Base-by-base conservation (phyloP, 768 basidiomycete genomes). In the Nidularia sp. region DNA sequence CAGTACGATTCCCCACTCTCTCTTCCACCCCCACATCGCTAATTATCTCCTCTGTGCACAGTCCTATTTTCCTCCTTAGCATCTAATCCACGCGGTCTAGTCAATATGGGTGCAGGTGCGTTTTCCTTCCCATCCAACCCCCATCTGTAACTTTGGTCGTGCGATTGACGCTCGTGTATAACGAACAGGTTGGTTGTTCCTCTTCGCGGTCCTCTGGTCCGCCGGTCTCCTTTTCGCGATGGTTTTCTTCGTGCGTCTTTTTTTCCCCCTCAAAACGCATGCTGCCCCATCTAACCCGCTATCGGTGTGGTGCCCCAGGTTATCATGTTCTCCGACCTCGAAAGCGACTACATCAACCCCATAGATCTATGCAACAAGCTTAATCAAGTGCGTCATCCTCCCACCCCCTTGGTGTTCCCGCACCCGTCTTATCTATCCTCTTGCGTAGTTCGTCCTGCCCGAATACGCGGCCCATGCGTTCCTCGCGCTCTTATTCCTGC, bases 291-390 rank as follows among this genome's bases (percentile, higher is more conserved):
- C n/a, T n/a, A n/a, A n/a, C n/a, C n/a, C n/a, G n/a, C n/a, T n/a
- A n/a, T n/a, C n/a, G n/a, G n/a, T n/a, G n/a, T n/a, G n/a, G n/a
- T 42, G 32, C 42, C 22, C 45, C 60, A 98, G 95, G 94, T 98
- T 64, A 98, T 98, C 78, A 98, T 98, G 96, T 98, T 97, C 78
- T 97, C 93, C 29, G 96, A 98, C 75, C 77, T 98, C 65, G 95
- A 97, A 71, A 96, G 93, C 78, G 94, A 97, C 79, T 98, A 98
- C 75, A 95, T 98, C 77, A 98, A 98, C 71, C 96, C 96, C 51
- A 98, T 98, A 80, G 96, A 98, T 71, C 86, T 98, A 41, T 98
- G 96, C 73, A 98, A 98, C 77, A 98, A 97, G 76, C 86, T 98
- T 61, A 98, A 98, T 69, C 90, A 93, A 72, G 96, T 95, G 55